Evolutionary conservation across 495 filamentous ascomycete genomes (phyloP).

Genomic region (Xylaria telfairii): DNA sequence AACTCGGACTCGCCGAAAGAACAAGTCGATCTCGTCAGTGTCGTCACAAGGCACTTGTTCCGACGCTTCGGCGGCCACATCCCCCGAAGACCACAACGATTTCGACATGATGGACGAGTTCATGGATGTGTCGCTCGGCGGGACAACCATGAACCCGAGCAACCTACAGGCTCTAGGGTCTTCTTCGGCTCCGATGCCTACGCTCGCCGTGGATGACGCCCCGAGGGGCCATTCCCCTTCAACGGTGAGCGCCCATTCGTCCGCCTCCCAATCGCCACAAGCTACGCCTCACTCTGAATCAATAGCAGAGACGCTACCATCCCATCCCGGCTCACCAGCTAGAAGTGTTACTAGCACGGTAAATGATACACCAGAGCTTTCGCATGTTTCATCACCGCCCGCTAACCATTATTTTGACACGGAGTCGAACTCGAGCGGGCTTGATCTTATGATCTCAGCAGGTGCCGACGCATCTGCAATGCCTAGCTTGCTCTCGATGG

Average conservation of each 20-base stretch:
- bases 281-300: conserved; percentile 36
- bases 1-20: conserved; percentile 57
- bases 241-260: conserved; percentile 45
- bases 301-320: conserved; percentile 34
- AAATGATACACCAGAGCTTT: conserved; percentile 55
- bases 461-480: conserved; percentile 35
- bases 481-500: conserved; percentile 42
- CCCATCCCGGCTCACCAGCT: conserved; percentile 52
- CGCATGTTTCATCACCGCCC: conserved; percentile 55
- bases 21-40: conserved; percentile 54
- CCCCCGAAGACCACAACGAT: conserved; percentile 50
- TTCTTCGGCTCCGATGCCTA: conserved; percentile 49
- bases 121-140: conserved; percentile 51
- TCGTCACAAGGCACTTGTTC: conserved; percentile 57
- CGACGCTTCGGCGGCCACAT: conserved; percentile 53
- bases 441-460: conserved; percentile 34
- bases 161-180: conserved; percentile 39
- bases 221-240: conserved; percentile 46
- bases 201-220: conserved; percentile 33
- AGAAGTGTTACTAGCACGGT: conserved; percentile 48
- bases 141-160: conserved; percentile 47
- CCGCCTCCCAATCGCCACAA: conserved; percentile 46
- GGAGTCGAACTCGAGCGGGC: conserved; percentile 43
- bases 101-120: conserved; percentile 55
- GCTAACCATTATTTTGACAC: conserved; percentile 51